These are phyloP conservation scores for Syzygium grande DNA, from an alignment of 345 rosid genomes.

Conservation along the genomic window DNA sequence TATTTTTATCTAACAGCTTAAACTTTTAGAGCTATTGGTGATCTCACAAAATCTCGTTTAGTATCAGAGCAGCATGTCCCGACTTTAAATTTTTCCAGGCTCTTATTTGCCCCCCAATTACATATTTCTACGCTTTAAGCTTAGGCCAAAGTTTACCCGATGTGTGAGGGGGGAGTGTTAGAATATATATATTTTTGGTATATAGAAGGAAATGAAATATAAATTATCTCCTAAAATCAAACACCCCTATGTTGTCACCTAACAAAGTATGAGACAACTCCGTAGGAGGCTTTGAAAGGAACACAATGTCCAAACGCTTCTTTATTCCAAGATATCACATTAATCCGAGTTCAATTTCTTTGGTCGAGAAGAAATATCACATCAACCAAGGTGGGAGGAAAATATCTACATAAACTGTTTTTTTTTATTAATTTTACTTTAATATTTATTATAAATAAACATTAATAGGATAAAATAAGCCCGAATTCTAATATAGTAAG, in stretches of 20 bases:
- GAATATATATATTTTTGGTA: neutral
- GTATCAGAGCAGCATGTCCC: rapidly evolving
- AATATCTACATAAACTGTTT: neutral
- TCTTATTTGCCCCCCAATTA: too few relatives aligned
- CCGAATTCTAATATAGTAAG: neutral
- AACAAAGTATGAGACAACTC: neutral
- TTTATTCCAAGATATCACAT: neutral
- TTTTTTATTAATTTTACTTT: neutral
- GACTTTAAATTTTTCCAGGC: neutral
- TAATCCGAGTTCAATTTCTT: neutral
- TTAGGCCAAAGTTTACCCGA: neutral
- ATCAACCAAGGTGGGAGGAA: neutral
- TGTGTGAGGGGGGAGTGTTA: neutral
- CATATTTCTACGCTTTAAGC: too few relatives aligned
- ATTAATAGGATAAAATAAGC: neutral
- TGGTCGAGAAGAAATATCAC: neutral
- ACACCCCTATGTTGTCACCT: neutral
- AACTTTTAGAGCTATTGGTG: neutral
- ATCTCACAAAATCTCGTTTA: neutral
- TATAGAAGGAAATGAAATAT: neutral
- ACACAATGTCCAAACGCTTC: neutral
- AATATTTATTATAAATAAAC: neutral
- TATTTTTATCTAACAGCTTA: neutral
- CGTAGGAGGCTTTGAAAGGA: neutral
- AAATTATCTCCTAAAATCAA: neutral